Base-by-base conservation (phyloP, 1,284 basidiomycete genomes). In the Pseudozyma tsukubaensis region DNA sequence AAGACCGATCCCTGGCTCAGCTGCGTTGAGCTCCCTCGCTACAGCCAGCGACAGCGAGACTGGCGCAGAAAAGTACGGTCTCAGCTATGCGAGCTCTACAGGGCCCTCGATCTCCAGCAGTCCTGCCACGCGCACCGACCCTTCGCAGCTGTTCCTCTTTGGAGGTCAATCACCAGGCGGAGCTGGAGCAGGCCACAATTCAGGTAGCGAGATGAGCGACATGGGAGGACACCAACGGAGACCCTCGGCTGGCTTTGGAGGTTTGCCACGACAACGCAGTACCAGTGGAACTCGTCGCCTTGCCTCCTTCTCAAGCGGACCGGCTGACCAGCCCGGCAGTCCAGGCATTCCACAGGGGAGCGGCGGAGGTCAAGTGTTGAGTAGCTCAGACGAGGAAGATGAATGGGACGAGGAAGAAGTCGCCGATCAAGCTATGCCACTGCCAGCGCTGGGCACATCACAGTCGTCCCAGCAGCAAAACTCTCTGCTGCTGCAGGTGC, bases 341-440 rank as follows among this genome's bases (percentile, higher is more conserved):
- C 72, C 72, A 3, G 47, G 53, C 24, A 24, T 71, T 8, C 43
- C 47, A 29, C 67, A 49, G 6, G 57, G 59, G 16, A 21, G 56
- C 13, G 59, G 53, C 43, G 54, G 51, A 11, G 44, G 48, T 6
- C 68, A 61, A 50, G 54, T 76, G 19, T 47, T 78, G 12, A 77
- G 77, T 56, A 78, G 80, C 53, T 75, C 78, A 24, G 76, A 81
- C 43, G 81, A 81, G 18, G 76, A 80, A 32, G 77, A 77, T 29
- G 80, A 79, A 12, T 76, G 74, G 67, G 81, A 82, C 47, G 77
- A 79, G 34, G 79, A 80, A 47, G 80, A 83, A 43, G 51, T 65
- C 4, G 79, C 72, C 4, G 80, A 77, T 56, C 78, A 66, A 39
- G 82, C 75, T 9, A 83, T 81, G 79, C 81, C 78, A 4, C 57